Conservation (phyloP, 257 asterid species). For the Scutellaria galericulata region DNA sequence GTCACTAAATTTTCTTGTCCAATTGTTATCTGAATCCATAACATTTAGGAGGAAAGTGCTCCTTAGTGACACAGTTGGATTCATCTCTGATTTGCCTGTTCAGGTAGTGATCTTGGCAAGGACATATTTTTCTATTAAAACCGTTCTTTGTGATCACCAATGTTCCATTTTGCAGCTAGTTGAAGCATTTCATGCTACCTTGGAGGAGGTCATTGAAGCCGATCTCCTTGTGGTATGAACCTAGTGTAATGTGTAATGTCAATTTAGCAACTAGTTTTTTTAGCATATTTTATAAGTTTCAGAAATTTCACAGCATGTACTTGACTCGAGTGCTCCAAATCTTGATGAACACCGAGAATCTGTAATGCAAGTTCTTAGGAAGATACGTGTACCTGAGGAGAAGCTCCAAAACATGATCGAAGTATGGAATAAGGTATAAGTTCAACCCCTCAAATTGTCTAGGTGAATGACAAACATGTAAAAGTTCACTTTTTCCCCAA, state of each 20-base stretch:
- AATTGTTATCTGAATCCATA: slow-evolving; percentile 33
- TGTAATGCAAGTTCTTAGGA: slow-evolving; percentile 82
- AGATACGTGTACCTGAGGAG: slow-evolving; percentile 75
- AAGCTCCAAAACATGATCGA: slow-evolving; percentile 93
- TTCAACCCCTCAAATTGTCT: not conserved
- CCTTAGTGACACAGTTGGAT: slow-evolving; percentile 97
- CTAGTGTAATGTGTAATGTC: not conserved
- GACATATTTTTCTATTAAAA: slow-evolving; percentile 25
- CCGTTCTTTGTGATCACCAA: slow-evolving; percentile 27
- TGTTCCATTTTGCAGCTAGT: slow-evolving; percentile 66
- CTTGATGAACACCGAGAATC: slow-evolving; percentile 74
- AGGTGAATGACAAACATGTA: not conserved
- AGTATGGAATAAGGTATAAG: slow-evolving; percentile 89
- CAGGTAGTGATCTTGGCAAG: slow-evolving; percentile 58
- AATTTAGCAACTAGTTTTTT: not conserved
- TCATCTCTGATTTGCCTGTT: slow-evolving; percentile 92
- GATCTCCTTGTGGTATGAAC: slow-evolving; percentile 93
- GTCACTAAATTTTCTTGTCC: slow-evolving; percentile 22
- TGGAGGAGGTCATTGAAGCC: slow-evolving; percentile 98
- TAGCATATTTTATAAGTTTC: not conserved
- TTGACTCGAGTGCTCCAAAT: slow-evolving; percentile 88
- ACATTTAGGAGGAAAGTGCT: slow-evolving; percentile 81
- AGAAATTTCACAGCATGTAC: slow-evolving; percentile 78
- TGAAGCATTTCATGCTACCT: slow-evolving; percentile 94
- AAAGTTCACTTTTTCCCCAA: slow-evolving; percentile 25